These are phyloP conservation scores for Parastagonospora nodorum DNA, from an alignment of 2,329 filamentous ascomycete genomes.

Conservation along the genomic window DNA sequence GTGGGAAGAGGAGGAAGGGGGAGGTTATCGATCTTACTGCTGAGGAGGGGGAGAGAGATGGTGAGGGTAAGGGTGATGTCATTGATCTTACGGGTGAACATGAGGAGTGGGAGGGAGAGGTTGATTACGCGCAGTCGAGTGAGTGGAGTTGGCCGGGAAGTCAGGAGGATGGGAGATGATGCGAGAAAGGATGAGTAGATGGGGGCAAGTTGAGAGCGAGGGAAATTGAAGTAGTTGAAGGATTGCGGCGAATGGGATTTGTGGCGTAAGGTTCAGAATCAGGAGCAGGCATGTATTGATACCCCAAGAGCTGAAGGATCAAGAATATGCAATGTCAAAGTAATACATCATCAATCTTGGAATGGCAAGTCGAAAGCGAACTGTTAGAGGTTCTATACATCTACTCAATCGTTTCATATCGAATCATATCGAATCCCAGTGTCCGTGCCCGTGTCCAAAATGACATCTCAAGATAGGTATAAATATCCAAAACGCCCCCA, in stretches of 20 bases:
- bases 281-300: too few species aligned
- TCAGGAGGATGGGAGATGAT: not conserved
- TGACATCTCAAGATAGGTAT: not conserved
- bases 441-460: not conserved
- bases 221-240: too few species aligned
- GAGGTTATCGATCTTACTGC: not conserved
- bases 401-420: not conserved
- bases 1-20: not conserved
- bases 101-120: not conserved
- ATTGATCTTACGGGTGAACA: not conserved
- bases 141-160: constrained; percentile 12
- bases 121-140: constrained; percentile 12
- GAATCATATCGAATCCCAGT: not conserved
- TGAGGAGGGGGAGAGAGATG: not conserved
- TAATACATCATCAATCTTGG: too few species aligned
- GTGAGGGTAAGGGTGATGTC: not conserved
- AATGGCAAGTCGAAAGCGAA: too few species aligned
- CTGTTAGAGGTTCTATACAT: not conserved
- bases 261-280: too few species aligned
- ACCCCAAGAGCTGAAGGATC: too few species aligned
- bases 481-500: not conserved
- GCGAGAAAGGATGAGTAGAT: not conserved
- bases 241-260: too few species aligned
- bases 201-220: not conserved
- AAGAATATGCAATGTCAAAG: too few species aligned